Conservation (phyloP, 2,329 filamentous ascomycete species). For the Didymella exigua region DNA sequence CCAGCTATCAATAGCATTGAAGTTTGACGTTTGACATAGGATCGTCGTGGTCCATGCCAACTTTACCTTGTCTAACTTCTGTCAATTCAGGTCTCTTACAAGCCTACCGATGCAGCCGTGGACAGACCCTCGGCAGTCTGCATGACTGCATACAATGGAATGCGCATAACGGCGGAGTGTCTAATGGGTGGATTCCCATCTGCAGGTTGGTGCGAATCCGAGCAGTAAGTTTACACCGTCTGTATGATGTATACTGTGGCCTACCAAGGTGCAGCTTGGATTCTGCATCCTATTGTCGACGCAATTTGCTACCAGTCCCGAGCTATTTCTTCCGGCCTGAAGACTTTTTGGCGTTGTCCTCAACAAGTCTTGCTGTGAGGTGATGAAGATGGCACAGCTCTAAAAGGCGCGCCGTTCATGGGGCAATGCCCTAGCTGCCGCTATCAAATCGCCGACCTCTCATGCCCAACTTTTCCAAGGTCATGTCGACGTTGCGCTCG, state of each 20-base stretch:
- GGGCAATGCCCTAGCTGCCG: conserved; percentile 15
- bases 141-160: neutral
- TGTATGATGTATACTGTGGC: neutral
- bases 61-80: neutral
- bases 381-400: conserved; percentile 2
- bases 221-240: neutral
- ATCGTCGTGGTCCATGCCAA: conserved; percentile 1
- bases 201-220: neutral
- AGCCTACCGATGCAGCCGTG: neutral
- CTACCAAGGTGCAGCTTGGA: neutral
- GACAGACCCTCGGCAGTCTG: neutral
- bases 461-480: neutral
- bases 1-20: neutral
- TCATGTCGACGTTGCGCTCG: neutral
- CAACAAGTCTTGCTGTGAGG: conserved; percentile 4
- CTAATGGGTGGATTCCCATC: neutral
- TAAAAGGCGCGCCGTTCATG: conserved; percentile 10
- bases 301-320: neutral
- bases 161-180: neutral
- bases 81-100: neutral
- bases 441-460: conserved; percentile 11
- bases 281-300: neutral
- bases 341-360: neutral
- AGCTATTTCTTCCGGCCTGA: neutral
- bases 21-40: neutral